A percentile compares a stretch with the other conserved stretches of the same genome.
phyloP scores from a whole-genome alignment of 495 filamentous ascomycete species.

The Neurospora sp. region DNA sequence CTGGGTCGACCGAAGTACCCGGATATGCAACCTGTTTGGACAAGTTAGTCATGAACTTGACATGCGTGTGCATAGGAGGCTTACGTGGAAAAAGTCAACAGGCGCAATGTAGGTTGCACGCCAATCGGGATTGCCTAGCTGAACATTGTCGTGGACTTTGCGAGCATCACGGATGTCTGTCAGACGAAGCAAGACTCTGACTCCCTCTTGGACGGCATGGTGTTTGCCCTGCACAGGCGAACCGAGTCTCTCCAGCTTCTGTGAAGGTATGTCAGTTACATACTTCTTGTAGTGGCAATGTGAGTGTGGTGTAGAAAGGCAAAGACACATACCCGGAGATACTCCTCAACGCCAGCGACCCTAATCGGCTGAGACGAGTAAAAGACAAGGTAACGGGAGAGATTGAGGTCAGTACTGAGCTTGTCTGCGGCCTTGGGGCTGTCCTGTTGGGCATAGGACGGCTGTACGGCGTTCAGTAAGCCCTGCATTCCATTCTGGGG shows the following conservation, averaged over 20 bases:
- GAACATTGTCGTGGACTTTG: conserved; percentile 34
- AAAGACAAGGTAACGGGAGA: conserved; percentile 32
- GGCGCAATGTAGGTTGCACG: conserved; percentile 38
- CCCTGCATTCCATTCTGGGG: not conserved
- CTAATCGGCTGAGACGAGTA: conserved; percentile 19
- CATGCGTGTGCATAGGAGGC: not conserved
- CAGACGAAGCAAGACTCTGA: conserved; percentile 44
- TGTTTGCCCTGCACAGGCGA: conserved; percentile 19
- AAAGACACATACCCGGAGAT: conserved; percentile 25
- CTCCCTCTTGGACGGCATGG: conserved; percentile 15
- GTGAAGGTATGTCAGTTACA: not conserved
- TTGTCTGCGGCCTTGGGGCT: conserved; percentile 5
- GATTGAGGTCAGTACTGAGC: conserved; percentile 27
- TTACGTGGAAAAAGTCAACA: conserved; percentile 31
- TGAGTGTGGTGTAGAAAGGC: not conserved
- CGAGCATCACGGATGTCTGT: conserved; percentile 48
- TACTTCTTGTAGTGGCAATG: not conserved
- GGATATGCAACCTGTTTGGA: conserved; percentile 13
- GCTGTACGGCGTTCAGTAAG: not conserved
- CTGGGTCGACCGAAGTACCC: conserved; percentile 16
- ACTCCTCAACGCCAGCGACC: conserved; percentile 21
- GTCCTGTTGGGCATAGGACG: conserved; percentile 4
- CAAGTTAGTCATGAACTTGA: conserved; percentile 5
- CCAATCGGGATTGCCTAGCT: conserved; percentile 38
- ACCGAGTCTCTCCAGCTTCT: conserved; percentile 27